Evolutionary conservation across 768 basidiomycete species (phyloP).

Genomic region (Roridomyces roridus): DNA sequence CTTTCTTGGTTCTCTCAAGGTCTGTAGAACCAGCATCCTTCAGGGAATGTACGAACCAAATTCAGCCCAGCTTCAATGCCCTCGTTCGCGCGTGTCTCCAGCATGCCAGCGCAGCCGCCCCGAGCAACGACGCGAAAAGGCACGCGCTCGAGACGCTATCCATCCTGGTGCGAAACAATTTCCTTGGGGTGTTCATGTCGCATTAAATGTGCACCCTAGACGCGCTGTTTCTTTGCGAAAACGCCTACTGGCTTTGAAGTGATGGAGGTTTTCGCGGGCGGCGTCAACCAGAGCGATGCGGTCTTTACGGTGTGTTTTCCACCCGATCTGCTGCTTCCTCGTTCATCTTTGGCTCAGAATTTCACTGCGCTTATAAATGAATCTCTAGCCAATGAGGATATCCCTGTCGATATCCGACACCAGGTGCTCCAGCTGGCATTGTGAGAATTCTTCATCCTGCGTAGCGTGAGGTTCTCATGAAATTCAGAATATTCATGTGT

Average conservation of each 20-base stretch:
- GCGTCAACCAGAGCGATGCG: constrained; percentile 60
- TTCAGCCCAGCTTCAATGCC: constrained; percentile 31
- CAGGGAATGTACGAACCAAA: background rate
- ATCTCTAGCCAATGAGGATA: constrained; percentile 49
- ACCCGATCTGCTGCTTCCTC: background rate
- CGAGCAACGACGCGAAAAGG: constrained; percentile 42
- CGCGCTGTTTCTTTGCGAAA: constrained; percentile 57
- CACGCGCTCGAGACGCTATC: constrained; percentile 61
- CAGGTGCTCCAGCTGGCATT: constrained; percentile 62
- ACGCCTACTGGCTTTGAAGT: constrained; percentile 72
- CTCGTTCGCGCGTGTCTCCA: constrained; percentile 55
- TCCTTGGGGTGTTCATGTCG: background rate
- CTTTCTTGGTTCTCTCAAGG: constrained; percentile 21
- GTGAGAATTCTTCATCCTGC: background rate
- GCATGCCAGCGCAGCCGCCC: constrained; percentile 40
- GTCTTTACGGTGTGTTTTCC: constrained; percentile 55
- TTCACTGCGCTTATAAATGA: constrained; percentile 55
- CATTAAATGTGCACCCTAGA: background rate
- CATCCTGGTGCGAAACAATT: constrained; percentile 37
- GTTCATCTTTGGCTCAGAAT: constrained; percentile 39
- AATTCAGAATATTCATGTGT: constrained; percentile 52
- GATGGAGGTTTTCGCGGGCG: constrained; percentile 72
- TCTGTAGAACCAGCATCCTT: background rate
- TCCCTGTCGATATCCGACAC: constrained; percentile 55
- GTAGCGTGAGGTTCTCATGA: background rate